Evolutionary conservation across 108 stramenopile species (phyloP).

Genomic region (Fragilariopsis cylindrus): DNA sequence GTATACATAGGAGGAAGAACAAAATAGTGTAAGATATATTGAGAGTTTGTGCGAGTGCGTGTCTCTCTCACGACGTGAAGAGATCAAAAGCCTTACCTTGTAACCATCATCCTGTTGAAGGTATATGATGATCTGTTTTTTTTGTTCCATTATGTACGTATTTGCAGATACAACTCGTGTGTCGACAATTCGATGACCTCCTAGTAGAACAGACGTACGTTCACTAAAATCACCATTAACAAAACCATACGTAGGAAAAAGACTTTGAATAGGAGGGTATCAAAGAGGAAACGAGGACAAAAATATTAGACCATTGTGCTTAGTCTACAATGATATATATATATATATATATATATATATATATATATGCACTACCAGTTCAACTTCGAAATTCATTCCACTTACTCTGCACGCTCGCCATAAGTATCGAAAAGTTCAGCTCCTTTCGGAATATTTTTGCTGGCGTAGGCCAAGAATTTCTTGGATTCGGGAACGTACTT

Average conservation of each 20-base stretch:
- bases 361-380: not conserved
- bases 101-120: constrained; percentile 76
- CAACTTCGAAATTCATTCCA: not conserved
- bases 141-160: not conserved
- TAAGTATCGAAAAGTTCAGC: constrained; percentile 56
- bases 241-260: constrained; percentile 71
- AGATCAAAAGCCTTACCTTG: constrained; percentile 1
- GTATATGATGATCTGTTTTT: constrained; percentile 46
- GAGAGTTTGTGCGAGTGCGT: too few species aligned
- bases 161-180: constrained; percentile 22
- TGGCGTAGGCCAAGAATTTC: constrained; percentile 47
- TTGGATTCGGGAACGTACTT: constrained; percentile 46
- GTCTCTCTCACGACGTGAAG: too few species aligned
- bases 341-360: not conserved
- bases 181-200: constrained; percentile 46
- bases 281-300: not conserved
- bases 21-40: too few species aligned
- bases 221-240: constrained; percentile 73
- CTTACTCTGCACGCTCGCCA: constrained; percentile 59
- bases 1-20: too few species aligned
- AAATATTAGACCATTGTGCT: too few species aligned
- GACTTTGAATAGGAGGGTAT: not conserved
- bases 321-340: too few species aligned
- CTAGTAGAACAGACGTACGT: constrained; percentile 52
- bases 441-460: constrained; percentile 17